Percentiles rank a stretch among this genome's conserved stretches.
Conservation (phyloP, 2,329 filamentous ascomycete genomes). For the Calonectria pauciramosa region DNA sequence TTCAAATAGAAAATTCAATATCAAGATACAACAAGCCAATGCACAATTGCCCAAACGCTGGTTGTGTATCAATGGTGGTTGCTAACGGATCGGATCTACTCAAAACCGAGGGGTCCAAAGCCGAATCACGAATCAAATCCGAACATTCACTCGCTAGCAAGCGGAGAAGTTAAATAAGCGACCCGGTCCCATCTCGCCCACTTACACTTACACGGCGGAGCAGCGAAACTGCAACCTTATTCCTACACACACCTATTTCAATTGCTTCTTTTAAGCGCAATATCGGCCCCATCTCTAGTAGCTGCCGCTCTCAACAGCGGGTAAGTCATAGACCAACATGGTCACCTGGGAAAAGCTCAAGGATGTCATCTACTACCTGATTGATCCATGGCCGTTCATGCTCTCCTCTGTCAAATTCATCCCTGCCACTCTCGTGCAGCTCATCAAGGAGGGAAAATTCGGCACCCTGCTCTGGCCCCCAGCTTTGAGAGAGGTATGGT, state of each 20-base stretch:
- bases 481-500: conserved; percentile 66
- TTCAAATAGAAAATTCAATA: neutral
- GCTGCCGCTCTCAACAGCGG: neutral
- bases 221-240: neutral
- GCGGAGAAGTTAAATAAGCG: conserved; percentile 19
- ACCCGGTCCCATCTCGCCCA: neutral
- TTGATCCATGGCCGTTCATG: conserved; percentile 69
- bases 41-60: neutral
- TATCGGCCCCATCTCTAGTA: neutral
- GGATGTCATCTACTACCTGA: conserved; percentile 51
- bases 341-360: conserved; percentile 38
- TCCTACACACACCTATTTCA: neutral
- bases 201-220: conserved; percentile 11
- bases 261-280: neutral
- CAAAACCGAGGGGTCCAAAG: conserved; percentile 1
- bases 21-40: neutral
- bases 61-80: neutral
- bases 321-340: conserved; percentile 37
- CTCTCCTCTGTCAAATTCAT: conserved; percentile 62
- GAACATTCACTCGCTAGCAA: neutral
- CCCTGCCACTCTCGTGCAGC: conserved; percentile 61
- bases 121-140: neutral
- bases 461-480: conserved; percentile 56
- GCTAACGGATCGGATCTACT: conserved; percentile 2
- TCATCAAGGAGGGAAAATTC: conserved; percentile 54